Conservation (phyloP, 768 basidiomycete genomes). For the Mrakia hoshinonis region DNA sequence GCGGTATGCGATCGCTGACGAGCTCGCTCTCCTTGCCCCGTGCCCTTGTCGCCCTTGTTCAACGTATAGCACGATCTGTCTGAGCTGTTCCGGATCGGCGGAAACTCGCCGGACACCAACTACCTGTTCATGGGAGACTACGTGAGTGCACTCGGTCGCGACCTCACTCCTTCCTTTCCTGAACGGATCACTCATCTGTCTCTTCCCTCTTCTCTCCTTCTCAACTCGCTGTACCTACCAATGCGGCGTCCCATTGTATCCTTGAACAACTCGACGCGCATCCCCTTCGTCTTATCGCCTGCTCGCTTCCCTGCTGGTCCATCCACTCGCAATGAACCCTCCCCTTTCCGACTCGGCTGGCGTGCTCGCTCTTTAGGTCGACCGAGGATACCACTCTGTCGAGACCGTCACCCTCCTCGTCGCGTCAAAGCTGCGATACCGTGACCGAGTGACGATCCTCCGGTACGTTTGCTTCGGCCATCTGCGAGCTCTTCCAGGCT, state of each 20-base stretch:
- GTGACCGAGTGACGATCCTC: slow-evolving; percentile 93
- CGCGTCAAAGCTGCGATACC: slow-evolving; percentile 93
- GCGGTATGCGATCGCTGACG: background rate
- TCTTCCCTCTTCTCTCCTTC: background rate
- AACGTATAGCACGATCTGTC: slow-evolving; percentile 84
- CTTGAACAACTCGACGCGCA: background rate
- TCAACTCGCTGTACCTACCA: background rate
- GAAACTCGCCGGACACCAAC: slow-evolving; percentile 97
- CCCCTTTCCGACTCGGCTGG: too few species aligned
- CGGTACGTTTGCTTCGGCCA: slow-evolving; percentile 41
- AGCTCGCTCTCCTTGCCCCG: background rate
- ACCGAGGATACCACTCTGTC: slow-evolving; percentile 80
- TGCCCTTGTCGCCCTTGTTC: background rate
- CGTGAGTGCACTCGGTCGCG: slow-evolving; percentile 38
- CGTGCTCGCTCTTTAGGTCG: slow-evolving; percentile 23
- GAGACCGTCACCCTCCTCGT: slow-evolving; percentile 97
- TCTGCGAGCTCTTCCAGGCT: background rate
- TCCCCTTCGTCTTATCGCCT: background rate
- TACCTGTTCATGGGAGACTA: slow-evolving; percentile 99
- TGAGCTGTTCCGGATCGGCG: slow-evolving; percentile 96
- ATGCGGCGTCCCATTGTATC: too few species aligned
- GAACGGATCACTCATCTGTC: too few species aligned
- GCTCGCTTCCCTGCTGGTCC: background rate
- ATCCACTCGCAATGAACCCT: background rate
- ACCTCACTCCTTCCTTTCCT: background rate